Percentiles rank a stretch among this genome's conserved stretches.
Evolutionary conservation across 2,329 filamentous ascomycete genomes (phyloP).

Genomic region (Exophiala dermatitidis): DNA sequence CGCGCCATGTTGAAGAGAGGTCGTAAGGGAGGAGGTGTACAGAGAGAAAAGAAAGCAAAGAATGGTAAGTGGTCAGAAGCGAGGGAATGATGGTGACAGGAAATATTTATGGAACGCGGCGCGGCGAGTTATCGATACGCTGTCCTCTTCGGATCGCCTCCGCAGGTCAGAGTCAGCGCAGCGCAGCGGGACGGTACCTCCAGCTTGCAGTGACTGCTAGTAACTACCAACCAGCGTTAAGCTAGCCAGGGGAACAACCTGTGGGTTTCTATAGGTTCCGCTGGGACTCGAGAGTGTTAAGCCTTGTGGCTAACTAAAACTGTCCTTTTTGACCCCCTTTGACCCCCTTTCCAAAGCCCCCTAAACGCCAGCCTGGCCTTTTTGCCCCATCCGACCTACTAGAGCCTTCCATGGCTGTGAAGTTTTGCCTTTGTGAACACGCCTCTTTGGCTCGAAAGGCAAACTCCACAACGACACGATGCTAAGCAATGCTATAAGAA

Average conservation of each 20-base stretch:
- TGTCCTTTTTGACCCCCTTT: not conserved
- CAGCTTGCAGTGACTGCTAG: no score
- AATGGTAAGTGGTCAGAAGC: slow-evolving; percentile 2
- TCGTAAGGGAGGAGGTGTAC: not conserved
- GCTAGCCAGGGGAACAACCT: no score
- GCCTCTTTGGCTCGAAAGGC: not conserved
- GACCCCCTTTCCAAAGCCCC: not conserved
- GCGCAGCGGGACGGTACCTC: no score
- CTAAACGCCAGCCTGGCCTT: slow-evolving; percentile 12
- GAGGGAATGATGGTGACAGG: slow-evolving; percentile 6
- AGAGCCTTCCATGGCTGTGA: not conserved
- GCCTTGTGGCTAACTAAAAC: not conserved
- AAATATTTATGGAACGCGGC: slow-evolving; percentile 19
- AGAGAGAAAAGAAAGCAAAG: slow-evolving; percentile 4
- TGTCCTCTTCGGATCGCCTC: slow-evolving; percentile 14
- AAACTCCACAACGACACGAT: no score
- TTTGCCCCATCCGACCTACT: not conserved
- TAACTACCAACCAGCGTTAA: no score
- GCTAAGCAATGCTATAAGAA: no score
- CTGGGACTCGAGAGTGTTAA: not conserved
- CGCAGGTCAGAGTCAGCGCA: no score
- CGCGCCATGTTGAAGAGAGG: slow-evolving; percentile 22
- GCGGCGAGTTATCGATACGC: slow-evolving; percentile 18
- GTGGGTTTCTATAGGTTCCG: not conserved
- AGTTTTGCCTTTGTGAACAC: not conserved